A percentile compares a stretch with the other conserved stretches of the same genome.
phyloP scores from a whole-genome alignment of 2,329 filamentous ascomycete genomes.

The Alternaria gansuensis region DNA sequence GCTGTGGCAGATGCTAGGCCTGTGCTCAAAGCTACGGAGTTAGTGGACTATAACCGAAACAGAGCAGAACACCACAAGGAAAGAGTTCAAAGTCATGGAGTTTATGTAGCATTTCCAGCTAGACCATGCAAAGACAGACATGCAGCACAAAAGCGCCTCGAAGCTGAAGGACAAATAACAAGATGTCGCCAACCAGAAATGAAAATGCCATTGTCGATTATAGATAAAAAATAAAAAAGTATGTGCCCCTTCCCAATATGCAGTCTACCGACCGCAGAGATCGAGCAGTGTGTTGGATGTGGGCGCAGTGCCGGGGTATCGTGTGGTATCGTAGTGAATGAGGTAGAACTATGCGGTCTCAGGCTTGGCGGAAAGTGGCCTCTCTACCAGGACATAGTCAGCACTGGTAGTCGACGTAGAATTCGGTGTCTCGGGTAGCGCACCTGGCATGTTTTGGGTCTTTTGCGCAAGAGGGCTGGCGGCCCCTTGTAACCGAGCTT shows the following conservation, averaged over 20 bases:
- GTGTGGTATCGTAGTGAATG: slow-evolving; percentile 23
- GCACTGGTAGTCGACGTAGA: slow-evolving; percentile 45
- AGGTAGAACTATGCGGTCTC: slow-evolving; percentile 23
- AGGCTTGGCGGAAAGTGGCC: slow-evolving; percentile 37
- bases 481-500: slow-evolving; percentile 42
- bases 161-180: slow-evolving; percentile 3
- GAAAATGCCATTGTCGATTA: slow-evolving; percentile 16
- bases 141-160: slow-evolving; percentile 8
- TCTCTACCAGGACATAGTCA: slow-evolving; percentile 52
- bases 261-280: slow-evolving; percentile 13
- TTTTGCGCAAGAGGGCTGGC: slow-evolving; percentile 37
- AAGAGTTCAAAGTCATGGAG: slow-evolving; percentile 3
- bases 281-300: slow-evolving; percentile 12
- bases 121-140: slow-evolving; percentile 18
- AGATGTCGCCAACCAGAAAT: slow-evolving; percentile 10
- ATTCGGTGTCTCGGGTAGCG: slow-evolving; percentile 42
- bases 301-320: slow-evolving; percentile 23
- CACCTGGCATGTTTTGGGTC: slow-evolving; percentile 43
- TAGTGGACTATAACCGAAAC: slow-evolving; percentile 14
- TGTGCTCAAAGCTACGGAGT: slow-evolving; percentile 19
- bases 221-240: not conserved
- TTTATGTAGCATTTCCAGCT: slow-evolving; percentile 20
- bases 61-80: slow-evolving; percentile 7
- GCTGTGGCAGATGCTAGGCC: slow-evolving; percentile 12
- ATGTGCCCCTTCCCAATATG: slow-evolving; percentile 17